Percentiles rank a stretch among this genome's conserved stretches.
Evolutionary conservation across 23 red algal species (phyloP).

Genomic region (Cyanidiococcus yangmingshanensis): DNA sequence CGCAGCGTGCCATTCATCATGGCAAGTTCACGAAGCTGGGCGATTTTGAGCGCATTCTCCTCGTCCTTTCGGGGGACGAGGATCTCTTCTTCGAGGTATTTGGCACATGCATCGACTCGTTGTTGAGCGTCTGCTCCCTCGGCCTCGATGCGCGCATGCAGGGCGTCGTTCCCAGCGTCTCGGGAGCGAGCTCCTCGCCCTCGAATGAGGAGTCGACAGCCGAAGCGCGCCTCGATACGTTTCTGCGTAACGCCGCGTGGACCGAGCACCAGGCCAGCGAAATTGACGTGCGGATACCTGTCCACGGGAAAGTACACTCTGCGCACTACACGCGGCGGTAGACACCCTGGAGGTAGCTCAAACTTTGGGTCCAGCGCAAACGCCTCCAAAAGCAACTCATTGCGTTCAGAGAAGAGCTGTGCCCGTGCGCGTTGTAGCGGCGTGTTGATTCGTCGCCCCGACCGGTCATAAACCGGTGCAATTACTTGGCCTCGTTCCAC

Average conservation of each 20-base stretch:
- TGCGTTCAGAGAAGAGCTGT: constrained; percentile 57
- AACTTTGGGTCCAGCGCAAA: constrained; percentile 56
- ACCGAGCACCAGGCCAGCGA: constrained; percentile 84
- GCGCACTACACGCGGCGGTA: constrained; percentile 43
- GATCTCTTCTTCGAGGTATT: constrained; percentile 58
- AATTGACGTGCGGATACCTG: constrained; percentile 73
- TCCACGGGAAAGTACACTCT: constrained; percentile 69
- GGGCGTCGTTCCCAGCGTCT: constrained; percentile 54
- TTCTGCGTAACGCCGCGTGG: constrained; percentile 95
- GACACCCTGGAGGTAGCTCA: constrained; percentile 49
- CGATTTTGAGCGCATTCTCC: constrained; percentile 90
- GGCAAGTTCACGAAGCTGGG: constrained; percentile 85
- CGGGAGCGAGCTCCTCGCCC: constrained; percentile 63
- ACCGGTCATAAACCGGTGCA: constrained; percentile 62
- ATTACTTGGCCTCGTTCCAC: neutral
- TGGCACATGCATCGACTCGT: constrained; percentile 48
- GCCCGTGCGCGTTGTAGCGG: constrained; percentile 59
- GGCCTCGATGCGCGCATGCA: constrained; percentile 71
- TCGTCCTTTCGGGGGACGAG: constrained; percentile 57
- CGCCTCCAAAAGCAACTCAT: constrained; percentile 41
- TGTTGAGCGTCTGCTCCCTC: constrained; percentile 62
- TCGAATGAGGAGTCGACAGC: constrained; percentile 68
- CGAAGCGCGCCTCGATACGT: constrained; percentile 72
- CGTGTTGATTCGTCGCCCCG: constrained; percentile 83
- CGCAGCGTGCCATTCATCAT: constrained; percentile 87